Evolutionary conservation across 1,139 yeast species (phyloP).

Genomic region (Geotrichum citri-aurantii): DNA sequence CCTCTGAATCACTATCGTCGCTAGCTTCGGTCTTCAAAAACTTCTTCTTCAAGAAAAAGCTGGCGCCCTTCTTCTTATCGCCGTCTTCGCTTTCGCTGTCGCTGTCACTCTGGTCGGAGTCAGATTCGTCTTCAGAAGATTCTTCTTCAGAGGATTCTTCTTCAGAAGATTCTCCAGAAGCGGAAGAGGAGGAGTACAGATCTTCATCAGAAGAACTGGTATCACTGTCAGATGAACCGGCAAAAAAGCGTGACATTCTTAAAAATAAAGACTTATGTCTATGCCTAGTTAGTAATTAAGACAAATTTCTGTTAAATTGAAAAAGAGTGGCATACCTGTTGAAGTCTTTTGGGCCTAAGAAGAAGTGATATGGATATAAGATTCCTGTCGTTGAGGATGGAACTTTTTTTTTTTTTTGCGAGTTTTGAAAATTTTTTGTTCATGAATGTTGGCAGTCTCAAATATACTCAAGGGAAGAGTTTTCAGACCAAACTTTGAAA

Average conservation of each 20-base stretch:
- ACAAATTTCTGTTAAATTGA: neutral
- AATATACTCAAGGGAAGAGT: neutral
- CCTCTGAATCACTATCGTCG: slow-evolving; percentile 53
- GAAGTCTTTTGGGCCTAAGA: neutral
- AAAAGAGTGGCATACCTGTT: neutral
- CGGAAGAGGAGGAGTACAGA: slow-evolving; percentile 63
- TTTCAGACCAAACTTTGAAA: neutral
- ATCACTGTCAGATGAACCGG: slow-evolving; percentile 46
- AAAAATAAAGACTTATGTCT: neutral
- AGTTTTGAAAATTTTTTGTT: neutral
- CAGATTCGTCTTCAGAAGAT: slow-evolving; percentile 30
- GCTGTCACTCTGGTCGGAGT: slow-evolving; percentile 34
- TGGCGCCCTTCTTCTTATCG: slow-evolving; percentile 40
- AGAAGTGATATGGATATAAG: neutral
- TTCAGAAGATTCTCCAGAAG: slow-evolving; percentile 41
- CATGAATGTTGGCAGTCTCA: neutral
- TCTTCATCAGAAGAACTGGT: slow-evolving; percentile 76
- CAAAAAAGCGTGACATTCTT: slow-evolving; percentile 71
- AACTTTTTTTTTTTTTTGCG: neutral
- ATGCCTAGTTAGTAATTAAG: neutral
- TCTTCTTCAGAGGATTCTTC: slow-evolving; percentile 25
- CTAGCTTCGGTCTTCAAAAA: slow-evolving; percentile 41
- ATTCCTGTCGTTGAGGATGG: neutral
- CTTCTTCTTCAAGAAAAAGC: slow-evolving; percentile 54
- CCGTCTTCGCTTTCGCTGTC: slow-evolving; percentile 43